Base-by-base conservation (phyloP, 331 rosid species). In the Quercus tomentella region DNA sequence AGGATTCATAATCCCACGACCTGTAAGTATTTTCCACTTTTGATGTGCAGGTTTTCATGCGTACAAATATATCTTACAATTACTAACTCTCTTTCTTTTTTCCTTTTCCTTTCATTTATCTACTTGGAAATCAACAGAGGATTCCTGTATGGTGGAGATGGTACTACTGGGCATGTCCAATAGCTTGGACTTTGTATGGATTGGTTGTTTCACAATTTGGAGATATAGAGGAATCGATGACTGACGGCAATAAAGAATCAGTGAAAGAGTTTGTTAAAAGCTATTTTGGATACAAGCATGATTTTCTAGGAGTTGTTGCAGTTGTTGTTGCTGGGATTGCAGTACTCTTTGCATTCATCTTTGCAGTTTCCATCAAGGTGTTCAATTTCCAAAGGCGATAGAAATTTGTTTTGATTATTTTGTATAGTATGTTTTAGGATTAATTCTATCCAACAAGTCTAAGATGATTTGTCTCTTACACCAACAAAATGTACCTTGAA, bases 121-220 rank as follows among this genome's bases (percentile, higher is more conserved):
- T 41, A 8, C 11, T 56, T 17, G 73, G 54, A n/a, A 71, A 28
- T 65, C 15, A 35, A 71, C 87, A 89, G 89, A 88, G 85, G 30
- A 88, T 88, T 43, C 92, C 94, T 2, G 65, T 81, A 62, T 89
- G 97, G 97, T 92, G 94, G 97, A 81, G 82, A 74, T 87, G 92
- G 94, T 88, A 86, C 79, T 89, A 82, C 30, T 92, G 87, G 89
- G 66, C 56, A 31, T 90, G 91, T 72, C 91, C 91, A 2, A 79
- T 88, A 25, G 89, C 97, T 7, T 89, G 91, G 91, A 89, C 87
- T 17, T 69, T 89, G 45, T 90, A 92, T 74, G 93, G 93, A 76
- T 49, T 92, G 85, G 65, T 77, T 25, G 86, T 56, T 21, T 54
- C 91, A 1, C 94, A 92, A 45, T 92, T 79, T 80, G 91, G 92